Percentiles rank a stretch among this genome's conserved stretches.
These are phyloP conservation scores for Penicillium sp. DNA, from an alignment of 2,329 filamentous ascomycete species.

Conservation along the genomic window DNA sequence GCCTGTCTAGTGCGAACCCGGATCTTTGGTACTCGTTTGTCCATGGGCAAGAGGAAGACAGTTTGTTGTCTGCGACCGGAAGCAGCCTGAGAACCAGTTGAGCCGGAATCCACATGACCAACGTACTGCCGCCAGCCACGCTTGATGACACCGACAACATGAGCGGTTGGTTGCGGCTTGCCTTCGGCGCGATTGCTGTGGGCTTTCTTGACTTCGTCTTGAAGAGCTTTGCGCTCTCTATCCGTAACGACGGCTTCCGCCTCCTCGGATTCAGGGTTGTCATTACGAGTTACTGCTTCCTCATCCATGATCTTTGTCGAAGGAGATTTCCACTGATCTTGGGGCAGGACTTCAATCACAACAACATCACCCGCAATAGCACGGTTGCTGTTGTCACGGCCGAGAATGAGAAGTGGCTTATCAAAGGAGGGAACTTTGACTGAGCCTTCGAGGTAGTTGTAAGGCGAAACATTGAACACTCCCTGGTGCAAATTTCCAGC, in stretches of 20 bases:
- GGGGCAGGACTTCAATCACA: conserved; percentile 86
- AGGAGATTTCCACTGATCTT: conserved; percentile 94
- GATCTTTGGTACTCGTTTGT: conserved; percentile 96
- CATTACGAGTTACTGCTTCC: conserved; percentile 84
- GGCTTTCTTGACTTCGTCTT: conserved; percentile 84
- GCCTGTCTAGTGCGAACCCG: conserved; percentile 88
- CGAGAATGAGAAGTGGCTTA: conserved; percentile 81
- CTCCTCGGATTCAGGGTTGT: conserved; percentile 81
- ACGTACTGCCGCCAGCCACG: conserved; percentile 98
- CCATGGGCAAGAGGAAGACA: conserved; percentile 95
- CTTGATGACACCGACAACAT: conserved; percentile 87
- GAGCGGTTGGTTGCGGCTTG: conserved; percentile 82
- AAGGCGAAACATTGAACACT: conserved; percentile 91
- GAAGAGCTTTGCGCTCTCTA: conserved; percentile 78
- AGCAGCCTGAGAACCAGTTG: conserved; percentile 68
- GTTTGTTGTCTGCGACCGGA: conserved; percentile 84
- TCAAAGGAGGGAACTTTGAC: conserved; percentile 88
- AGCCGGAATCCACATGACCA: conserved; percentile 86
- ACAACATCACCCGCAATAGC: conserved; percentile 89
- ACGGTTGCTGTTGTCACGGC: conserved; percentile 93
- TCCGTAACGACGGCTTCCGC: conserved; percentile 79
- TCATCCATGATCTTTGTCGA: conserved; percentile 96
- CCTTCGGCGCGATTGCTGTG: conserved; percentile 75
- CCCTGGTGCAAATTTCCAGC: conserved; percentile 88
- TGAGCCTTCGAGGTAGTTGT: conserved; percentile 95